These are phyloP conservation scores for Chaetoceros muelleri DNA, from an alignment of 108 stramenopile species.

Conservation along the genomic window DNA sequence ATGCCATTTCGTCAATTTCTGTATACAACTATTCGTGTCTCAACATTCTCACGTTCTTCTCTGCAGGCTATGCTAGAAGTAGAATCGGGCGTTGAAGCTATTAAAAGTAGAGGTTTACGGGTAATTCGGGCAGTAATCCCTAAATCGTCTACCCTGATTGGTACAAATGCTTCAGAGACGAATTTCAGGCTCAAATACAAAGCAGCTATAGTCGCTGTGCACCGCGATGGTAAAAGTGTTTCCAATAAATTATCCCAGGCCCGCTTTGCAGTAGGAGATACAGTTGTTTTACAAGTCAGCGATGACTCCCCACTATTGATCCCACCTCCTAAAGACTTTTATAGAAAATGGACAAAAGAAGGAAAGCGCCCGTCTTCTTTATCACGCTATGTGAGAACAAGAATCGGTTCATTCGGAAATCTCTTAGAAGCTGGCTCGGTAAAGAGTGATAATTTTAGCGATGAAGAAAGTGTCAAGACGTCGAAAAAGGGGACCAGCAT, in stretches of 20 bases:
- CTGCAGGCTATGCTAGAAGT: conserved; percentile 31
- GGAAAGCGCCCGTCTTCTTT: too few species aligned
- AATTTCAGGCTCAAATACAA: conserved; percentile 52
- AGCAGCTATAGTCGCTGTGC: conserved; percentile 62
- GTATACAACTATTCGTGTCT: neutral
- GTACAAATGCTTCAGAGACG: conserved; percentile 34
- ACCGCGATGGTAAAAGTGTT: conserved; percentile 41
- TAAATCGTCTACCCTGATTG: conserved; percentile 37
- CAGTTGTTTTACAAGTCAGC: conserved; percentile 54
- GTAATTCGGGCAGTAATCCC: conserved; percentile 62
- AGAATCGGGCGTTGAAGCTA: conserved; percentile 32
- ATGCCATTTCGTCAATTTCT: neutral
- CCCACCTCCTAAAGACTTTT: conserved; percentile 48
- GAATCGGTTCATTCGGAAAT: too few species aligned
- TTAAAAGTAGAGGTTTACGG: conserved; percentile 43
- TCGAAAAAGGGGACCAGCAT: too few species aligned
- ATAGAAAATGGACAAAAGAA: conserved; percentile 13
- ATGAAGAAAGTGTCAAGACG: too few species aligned
- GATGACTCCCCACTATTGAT: conserved; percentile 62
- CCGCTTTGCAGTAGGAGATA: conserved; percentile 45
- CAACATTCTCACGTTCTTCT: neutral
- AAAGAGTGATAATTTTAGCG: too few species aligned
- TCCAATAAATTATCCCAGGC: conserved; percentile 14
- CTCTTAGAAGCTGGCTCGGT: too few species aligned
- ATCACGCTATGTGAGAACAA: too few species aligned